phyloP scores from a whole-genome alignment of 2,329 filamentous ascomycete species.

The Cadophora luteo-olivacea region DNA sequence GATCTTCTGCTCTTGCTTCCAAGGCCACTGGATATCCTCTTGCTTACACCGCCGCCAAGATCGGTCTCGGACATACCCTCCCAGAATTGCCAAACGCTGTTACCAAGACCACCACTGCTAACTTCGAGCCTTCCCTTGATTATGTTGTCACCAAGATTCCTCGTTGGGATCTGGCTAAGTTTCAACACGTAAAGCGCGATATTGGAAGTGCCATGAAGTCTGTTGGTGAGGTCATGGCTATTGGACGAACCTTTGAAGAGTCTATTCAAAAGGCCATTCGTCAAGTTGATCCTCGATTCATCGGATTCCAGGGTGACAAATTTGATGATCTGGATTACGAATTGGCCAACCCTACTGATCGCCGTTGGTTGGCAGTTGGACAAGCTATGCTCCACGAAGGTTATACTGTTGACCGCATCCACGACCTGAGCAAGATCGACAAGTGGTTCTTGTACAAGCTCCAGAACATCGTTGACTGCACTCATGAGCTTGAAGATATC shows the following conservation, averaged over 20 bases:
- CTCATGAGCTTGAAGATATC: conserved; percentile 81
- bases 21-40: conserved; percentile 98
- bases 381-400: conserved; percentile 98
- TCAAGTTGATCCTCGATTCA: conserved; percentile 89
- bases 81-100: conserved; percentile 97
- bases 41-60: conserved; percentile 97
- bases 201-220: conserved; percentile 99
- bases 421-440: conserved; percentile 97
- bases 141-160: conserved; percentile 99
- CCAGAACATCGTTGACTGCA: conserved; percentile 94
- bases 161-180: conserved; percentile 97
- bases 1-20: conserved; percentile 94
- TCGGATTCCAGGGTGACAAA: conserved; percentile 94
- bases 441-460: conserved; percentile 99
- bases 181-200: conserved; percentile 97
- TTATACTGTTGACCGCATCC: conserved; percentile 90
- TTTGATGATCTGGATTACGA: conserved; percentile 93
- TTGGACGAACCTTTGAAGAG: conserved; percentile 97
- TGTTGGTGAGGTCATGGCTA: conserved; percentile 98
- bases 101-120: conserved; percentile 97
- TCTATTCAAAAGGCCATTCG: conserved; percentile 99
- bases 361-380: conserved; percentile 95
- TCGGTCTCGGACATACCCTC: conserved; percentile 92
- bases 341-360: conserved; percentile 91
- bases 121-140: conserved; percentile 96